A percentile compares a stretch with the other conserved stretches of the same genome.
phyloP scores from a whole-genome alignment of 2,329 filamentous ascomycete species.

The Pseudogymnoascus sp. region DNA sequence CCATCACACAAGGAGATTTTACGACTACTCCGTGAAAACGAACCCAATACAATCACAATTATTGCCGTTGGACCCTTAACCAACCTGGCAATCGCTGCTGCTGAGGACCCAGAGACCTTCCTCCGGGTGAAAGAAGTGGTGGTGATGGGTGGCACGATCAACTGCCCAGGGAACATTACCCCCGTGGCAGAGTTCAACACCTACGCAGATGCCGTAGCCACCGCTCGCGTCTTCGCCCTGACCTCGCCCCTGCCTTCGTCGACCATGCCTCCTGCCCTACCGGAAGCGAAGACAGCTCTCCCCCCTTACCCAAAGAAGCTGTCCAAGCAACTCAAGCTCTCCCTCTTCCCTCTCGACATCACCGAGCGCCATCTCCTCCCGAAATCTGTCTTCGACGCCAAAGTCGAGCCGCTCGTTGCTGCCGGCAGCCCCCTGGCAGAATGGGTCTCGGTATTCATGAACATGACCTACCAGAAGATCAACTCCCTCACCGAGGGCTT shows the following conservation, averaged over 20 bases:
- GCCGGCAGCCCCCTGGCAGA: conserved; percentile 64
- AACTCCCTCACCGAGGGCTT: conserved; percentile 52
- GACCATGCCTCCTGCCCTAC: conserved; percentile 68
- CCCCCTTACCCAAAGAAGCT: conserved; percentile 57
- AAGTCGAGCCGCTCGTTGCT: conserved; percentile 47
- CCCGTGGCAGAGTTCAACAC: conserved; percentile 93
- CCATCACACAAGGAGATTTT: conserved; percentile 82
- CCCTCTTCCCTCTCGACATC: conserved; percentile 69
- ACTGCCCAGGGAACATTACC: conserved; percentile 71
- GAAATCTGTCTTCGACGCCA: conserved; percentile 49
- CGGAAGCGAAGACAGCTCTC: conserved; percentile 35
- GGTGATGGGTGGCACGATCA: conserved; percentile 87
- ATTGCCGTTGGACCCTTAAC: conserved; percentile 85
- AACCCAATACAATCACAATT: conserved; percentile 78
- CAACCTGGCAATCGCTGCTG: conserved; percentile 84
- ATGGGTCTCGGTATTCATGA: conserved; percentile 67
- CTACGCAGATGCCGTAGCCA: conserved; percentile 76
- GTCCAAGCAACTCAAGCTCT: conserved; percentile 56
- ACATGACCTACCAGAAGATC: conserved; percentile 63
- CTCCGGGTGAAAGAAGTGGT: conserved; percentile 83
- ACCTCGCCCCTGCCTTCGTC: conserved; percentile 66
- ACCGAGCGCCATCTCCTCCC: conserved; percentile 63
- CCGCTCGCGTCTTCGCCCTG: conserved; percentile 69
- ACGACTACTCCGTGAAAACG: conserved; percentile 74
- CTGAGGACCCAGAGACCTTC: conserved; percentile 83